A percentile compares a stretch with the other conserved stretches of the same genome.
Evolutionary conservation across 2,329 filamentous ascomycete species (phyloP).

Genomic region (Colletotrichum somersetense): DNA sequence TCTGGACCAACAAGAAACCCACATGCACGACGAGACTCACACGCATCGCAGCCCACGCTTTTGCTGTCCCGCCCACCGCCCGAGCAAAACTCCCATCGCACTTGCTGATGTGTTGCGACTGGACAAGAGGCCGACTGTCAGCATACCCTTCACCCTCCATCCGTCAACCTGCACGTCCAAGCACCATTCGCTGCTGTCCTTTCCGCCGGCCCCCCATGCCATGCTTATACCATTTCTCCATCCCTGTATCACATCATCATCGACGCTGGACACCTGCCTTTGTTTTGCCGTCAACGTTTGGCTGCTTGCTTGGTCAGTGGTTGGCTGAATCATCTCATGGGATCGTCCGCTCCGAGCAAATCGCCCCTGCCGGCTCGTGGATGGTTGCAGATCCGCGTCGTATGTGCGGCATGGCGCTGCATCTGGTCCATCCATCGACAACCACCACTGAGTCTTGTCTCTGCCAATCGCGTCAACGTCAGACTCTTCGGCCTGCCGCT

Average conservation of each 20-base stretch:
- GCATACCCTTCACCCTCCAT: slow-evolving; percentile 9
- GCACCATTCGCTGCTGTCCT: background rate
- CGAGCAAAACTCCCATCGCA: background rate
- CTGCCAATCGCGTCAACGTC: slow-evolving; percentile 23
- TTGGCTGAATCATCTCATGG: slow-evolving; percentile 18
- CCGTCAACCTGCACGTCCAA: background rate
- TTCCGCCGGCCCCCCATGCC: background rate
- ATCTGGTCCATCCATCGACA: slow-evolving; percentile 19
- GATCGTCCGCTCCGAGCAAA: slow-evolving; percentile 12
- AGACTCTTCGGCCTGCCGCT: slow-evolving; percentile 9
- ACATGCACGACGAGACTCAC: background rate
- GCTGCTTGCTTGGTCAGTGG: background rate
- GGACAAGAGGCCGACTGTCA: background rate
- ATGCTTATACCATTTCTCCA: slow-evolving; percentile 8
- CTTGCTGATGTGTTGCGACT: slow-evolving; percentile 8
- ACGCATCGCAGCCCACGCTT: slow-evolving; percentile 17
- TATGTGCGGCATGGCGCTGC: slow-evolving; percentile 12
- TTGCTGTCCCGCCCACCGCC: slow-evolving; percentile 3
- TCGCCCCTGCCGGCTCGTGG: slow-evolving; percentile 18
- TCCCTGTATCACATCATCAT: slow-evolving; percentile 40
- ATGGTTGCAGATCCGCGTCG: slow-evolving; percentile 15
- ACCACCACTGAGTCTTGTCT: background rate
- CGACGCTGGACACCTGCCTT: slow-evolving; percentile 3
- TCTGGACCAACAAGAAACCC: slow-evolving; percentile 7
- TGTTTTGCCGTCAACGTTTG: background rate